phyloP scores from a whole-genome alignment of 176 grass and related monocot genomes.

The Phragmites australis region DNA sequence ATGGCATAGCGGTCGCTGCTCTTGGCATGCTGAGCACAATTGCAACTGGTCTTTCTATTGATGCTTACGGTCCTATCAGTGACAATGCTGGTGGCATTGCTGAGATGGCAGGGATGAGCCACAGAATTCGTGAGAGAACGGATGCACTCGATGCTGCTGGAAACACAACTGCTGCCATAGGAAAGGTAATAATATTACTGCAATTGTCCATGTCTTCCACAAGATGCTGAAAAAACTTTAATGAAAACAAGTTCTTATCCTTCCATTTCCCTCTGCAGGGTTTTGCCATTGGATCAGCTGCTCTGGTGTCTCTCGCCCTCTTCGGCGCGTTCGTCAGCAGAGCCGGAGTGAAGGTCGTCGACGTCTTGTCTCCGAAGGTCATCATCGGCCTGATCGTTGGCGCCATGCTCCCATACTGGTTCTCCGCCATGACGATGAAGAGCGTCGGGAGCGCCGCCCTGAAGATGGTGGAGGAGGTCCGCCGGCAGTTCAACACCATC shows the following conservation, averaged over 20 bases:
- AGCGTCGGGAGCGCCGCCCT: conserved; percentile 46
- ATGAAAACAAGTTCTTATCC: not conserved
- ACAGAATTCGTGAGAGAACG: conserved; percentile 50
- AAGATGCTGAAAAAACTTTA: not conserved
- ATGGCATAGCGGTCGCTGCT: conserved; percentile 52
- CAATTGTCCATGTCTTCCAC: not conserved
- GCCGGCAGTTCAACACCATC: conserved; percentile 53
- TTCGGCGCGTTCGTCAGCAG: conserved; percentile 60
- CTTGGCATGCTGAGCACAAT: conserved; percentile 63
- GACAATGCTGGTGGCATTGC: conserved; percentile 60
- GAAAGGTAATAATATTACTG: conserved; percentile 38
- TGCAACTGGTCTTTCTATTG: conserved; percentile 42
- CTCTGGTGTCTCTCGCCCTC: conserved; percentile 54
- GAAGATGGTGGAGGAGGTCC: conserved; percentile 61
- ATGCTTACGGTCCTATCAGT: conserved; percentile 57
- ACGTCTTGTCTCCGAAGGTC: conserved; percentile 48
- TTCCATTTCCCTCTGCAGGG: conserved; percentile 16
- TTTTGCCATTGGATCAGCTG: conserved; percentile 57
- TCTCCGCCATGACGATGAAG: conserved; percentile 69
- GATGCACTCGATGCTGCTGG: conserved; percentile 55
- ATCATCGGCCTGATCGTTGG: conserved; percentile 49
- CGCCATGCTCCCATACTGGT: conserved; percentile 66
- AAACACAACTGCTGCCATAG: conserved; percentile 53
- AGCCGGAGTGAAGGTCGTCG: conserved; percentile 29
- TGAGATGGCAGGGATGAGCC: conserved; percentile 68